Conservation (phyloP, 2,329 filamentous ascomycete genomes). For the Scolecobasidium constrictum region DNA sequence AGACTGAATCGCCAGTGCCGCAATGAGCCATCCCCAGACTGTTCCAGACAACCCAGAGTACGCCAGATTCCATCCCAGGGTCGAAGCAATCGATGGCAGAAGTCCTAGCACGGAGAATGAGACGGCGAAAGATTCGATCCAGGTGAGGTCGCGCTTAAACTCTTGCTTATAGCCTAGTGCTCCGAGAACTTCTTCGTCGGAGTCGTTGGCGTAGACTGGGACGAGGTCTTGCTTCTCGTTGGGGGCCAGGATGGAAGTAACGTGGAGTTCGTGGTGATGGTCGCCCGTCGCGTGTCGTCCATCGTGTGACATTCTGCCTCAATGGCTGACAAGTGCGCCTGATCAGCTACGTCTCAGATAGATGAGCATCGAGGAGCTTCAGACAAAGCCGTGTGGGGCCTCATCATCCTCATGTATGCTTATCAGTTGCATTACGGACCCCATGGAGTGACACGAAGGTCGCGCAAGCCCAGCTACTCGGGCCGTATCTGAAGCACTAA, state of each 20-base stretch:
- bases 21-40: slow-evolving; percentile 49
- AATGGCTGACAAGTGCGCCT: too few relatives aligned
- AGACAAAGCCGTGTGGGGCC: too few relatives aligned
- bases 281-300: too few relatives aligned
- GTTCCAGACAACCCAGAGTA: slow-evolving; percentile 43
- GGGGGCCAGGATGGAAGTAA: slow-evolving; percentile 8
- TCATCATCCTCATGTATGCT: too few relatives aligned
- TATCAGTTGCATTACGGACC: too few relatives aligned
- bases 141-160: slow-evolving; percentile 47
- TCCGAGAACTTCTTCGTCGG: slow-evolving; percentile 51
- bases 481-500: too few relatives aligned
- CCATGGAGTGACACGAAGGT: too few relatives aligned
- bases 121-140: slow-evolving; percentile 50
- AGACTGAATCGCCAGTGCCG: slow-evolving; percentile 45
- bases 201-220: slow-evolving; percentile 15
- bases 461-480: too few relatives aligned
- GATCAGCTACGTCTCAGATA: too few relatives aligned
- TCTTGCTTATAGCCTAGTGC: slow-evolving; percentile 53
- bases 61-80: slow-evolving; percentile 41
- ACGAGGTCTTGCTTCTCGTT: slow-evolving; percentile 6
- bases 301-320: too few relatives aligned
- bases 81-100: slow-evolving; percentile 49
- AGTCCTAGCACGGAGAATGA: slow-evolving; percentile 45
- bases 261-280: slow-evolving; percentile 5
- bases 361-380: too few relatives aligned